Base-by-base conservation (phyloP, 108 stramenopile species). In the Skeletonema potamos region DNA sequence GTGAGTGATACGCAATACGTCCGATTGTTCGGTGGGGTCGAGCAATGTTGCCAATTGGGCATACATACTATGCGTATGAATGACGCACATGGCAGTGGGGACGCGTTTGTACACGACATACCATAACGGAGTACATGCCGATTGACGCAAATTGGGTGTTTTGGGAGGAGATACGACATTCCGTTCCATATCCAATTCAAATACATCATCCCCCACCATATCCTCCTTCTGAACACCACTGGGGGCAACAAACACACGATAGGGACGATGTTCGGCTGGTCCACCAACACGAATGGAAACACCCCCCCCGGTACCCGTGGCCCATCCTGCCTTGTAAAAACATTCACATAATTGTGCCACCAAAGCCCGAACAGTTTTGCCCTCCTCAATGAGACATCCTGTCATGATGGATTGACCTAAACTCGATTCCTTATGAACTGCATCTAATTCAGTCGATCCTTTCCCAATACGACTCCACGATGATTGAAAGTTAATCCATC, bases 151-250 rank as follows among this genome's bases (percentile, higher is more conserved):
- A 30, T 82, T 81, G 4, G 91, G 89, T 0, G 89, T 92, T 46
- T 78, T 88, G 32, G 90, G 89, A 2, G 82, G 66, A 0, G 67
- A 62, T 12, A 92, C 85, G 12, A 92, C 79, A 11, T 74, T n/a
- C 33, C 60, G 29, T 22, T 83, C 77, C 82, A 81, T 85, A 48
- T 89, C 86, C 44, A 98, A 74, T 58, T 94, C 92, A 72, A 96
- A 98, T 2, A 98, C 79, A 63, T 98, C 97, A 66, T 97, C 93
- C 0, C 95, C 93, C 41, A 89, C 79, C 85, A 98, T 92, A 58
- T 96, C 92, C 79, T 98, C 98, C 77, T 97, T 97, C 68, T 96
- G 96, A n/a, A 98, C 90, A 2, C 96, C 98, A 2, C 89, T 89
- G n/a, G 98, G 98, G 22, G 96, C 94, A 68, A 96, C 92, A 82